Evolutionary conservation across 352 stramenopile genomes (phyloP).

Genomic region (Pythium volutum): DNA sequence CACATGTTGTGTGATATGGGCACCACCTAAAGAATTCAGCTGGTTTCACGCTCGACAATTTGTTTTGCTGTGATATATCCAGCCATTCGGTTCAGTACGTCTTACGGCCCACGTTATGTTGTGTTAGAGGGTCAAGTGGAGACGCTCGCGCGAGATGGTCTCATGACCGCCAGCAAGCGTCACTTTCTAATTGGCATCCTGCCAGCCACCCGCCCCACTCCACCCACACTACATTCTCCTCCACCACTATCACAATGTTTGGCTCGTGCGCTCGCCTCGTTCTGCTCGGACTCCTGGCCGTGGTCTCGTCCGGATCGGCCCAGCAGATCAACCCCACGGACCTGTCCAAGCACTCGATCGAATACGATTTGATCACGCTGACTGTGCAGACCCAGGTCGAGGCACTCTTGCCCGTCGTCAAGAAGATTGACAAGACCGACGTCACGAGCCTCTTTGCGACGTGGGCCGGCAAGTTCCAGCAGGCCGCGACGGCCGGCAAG

Average conservation of each 20-base stretch:
- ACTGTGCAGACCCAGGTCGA: not conserved
- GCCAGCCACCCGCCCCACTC: not conserved
- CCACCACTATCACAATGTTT: not conserved
- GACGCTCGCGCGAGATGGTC: too few species aligned
- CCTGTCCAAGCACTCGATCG: constrained; percentile 1
- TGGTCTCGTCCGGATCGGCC: not conserved
- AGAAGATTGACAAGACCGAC: not conserved
- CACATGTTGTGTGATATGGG: too few species aligned
- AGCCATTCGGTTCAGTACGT: too few species aligned
- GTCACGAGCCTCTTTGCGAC: not conserved
- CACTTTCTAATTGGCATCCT: not conserved
- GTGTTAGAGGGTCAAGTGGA: too few species aligned
- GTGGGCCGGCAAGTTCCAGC: not conserved
- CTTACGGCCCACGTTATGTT: too few species aligned
- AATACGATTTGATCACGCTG: constrained; percentile 4
- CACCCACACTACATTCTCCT: too few species aligned
- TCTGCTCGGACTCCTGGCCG: not conserved
- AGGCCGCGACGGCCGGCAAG: not conserved
- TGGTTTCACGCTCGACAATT: too few species aligned
- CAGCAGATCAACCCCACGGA: not conserved
- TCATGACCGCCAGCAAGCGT: not conserved
- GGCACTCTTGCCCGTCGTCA: not conserved
- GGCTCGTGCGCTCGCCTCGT: not conserved
- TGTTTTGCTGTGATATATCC: too few species aligned
- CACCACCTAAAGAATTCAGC: too few species aligned